phyloP scores from a whole-genome alignment of 2,329 filamentous ascomycete species.

The Ophiostoma angusticollis region DNA sequence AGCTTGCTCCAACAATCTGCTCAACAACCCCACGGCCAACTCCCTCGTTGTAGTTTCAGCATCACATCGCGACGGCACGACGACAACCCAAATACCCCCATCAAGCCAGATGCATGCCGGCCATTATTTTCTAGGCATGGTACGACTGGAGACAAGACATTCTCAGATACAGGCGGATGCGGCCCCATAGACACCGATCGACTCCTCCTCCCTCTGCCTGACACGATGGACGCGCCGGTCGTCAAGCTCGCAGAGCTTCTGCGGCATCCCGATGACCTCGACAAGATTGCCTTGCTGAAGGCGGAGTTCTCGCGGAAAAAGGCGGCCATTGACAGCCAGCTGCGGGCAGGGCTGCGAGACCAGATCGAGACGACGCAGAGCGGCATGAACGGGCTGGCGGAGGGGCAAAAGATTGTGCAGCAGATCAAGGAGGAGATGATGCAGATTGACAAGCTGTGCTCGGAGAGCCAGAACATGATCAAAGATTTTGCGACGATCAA shows the following conservation, averaged over 20 bases:
- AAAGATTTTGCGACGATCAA: conserved; percentile 92
- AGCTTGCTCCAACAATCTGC: too few species aligned
- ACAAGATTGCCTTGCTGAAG: conserved; percentile 85
- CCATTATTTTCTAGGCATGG: too few species aligned
- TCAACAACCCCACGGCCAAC: too few species aligned
- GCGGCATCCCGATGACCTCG: conserved; percentile 89
- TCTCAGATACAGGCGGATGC: too few species aligned
- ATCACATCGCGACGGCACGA: too few species aligned
- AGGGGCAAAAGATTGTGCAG: conserved; percentile 83
- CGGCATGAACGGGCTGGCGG: conserved; percentile 77
- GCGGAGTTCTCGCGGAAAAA: conserved; percentile 93
- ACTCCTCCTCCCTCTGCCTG: not conserved
- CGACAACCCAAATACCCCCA: too few species aligned
- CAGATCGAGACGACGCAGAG: conserved; percentile 90
- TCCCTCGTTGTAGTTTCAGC: too few species aligned
- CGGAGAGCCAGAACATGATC: conserved; percentile 95
- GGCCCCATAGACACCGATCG: too few species aligned
- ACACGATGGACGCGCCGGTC: conserved; percentile 52
- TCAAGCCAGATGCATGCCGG: too few species aligned
- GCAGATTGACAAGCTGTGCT: conserved; percentile 94
- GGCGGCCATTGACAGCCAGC: conserved; percentile 75
- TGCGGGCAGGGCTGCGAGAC: conserved; percentile 76
- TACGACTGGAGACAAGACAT: too few species aligned
- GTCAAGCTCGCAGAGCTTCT: conserved; percentile 86
- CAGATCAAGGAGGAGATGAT: conserved; percentile 97